A percentile compares a stretch with the other conserved stretches of the same genome.
These are phyloP conservation scores for Beauveria australis DNA, from an alignment of 2,329 filamentous ascomycete genomes.

Conservation along the genomic window DNA sequence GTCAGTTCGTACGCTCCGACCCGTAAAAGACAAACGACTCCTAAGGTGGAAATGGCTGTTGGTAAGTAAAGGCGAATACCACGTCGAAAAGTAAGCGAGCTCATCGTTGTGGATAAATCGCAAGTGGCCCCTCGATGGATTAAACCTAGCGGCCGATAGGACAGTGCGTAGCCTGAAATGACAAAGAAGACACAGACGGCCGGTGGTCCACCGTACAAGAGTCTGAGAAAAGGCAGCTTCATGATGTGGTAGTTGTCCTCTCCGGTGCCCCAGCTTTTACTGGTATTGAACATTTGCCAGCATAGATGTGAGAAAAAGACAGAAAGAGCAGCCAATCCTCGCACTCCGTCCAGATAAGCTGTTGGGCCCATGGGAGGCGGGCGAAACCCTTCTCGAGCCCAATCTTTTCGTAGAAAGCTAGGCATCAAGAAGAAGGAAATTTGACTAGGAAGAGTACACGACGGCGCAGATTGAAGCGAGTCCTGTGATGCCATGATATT, in stretches of 20 bases:
- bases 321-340: slow-evolving; percentile 46
- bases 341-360: slow-evolving; percentile 50
- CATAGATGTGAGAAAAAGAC: slow-evolving; percentile 50
- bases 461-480: not conserved
- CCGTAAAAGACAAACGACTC: slow-evolving; percentile 35
- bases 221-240: slow-evolving; percentile 44
- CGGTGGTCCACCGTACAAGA: slow-evolving; percentile 46
- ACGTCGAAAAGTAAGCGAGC: slow-evolving; percentile 44
- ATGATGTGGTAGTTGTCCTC: slow-evolving; percentile 37
- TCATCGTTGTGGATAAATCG: slow-evolving; percentile 37
- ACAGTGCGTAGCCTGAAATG: slow-evolving; percentile 43
- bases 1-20: slow-evolving; percentile 41
- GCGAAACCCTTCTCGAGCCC: slow-evolving; percentile 32
- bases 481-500: not conserved
- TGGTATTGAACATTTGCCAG: slow-evolving; percentile 44
- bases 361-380: slow-evolving; percentile 42
- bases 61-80: slow-evolving; percentile 45
- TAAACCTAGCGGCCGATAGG: slow-evolving; percentile 29
- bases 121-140: slow-evolving; percentile 22
- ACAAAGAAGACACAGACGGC: slow-evolving; percentile 56
- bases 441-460: not conserved
- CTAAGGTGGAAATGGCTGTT: slow-evolving; percentile 40
- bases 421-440: slow-evolving; percentile 38
- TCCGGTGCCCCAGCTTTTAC: slow-evolving; percentile 39
- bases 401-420: slow-evolving; percentile 40